Conservation (phyloP, 2,329 filamentous ascomycete genomes). For the Neurospora crassa region DNA sequence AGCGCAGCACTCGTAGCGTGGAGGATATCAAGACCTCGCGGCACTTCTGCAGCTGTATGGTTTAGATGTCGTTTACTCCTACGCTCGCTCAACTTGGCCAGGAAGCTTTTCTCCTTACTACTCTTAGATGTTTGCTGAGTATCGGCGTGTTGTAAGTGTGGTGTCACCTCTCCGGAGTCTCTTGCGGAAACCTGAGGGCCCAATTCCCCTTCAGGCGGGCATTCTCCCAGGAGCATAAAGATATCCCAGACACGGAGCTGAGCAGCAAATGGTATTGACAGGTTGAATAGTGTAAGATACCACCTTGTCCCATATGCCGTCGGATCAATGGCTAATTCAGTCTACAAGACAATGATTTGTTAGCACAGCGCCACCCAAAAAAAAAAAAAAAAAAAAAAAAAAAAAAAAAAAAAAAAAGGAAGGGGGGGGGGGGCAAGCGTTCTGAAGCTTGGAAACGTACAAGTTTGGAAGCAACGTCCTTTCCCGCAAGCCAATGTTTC, state of each 20-base stretch:
- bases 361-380: neutral
- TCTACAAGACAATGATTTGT: constrained; percentile 31
- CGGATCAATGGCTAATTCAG: constrained; percentile 68
- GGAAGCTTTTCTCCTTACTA: neutral
- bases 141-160: neutral
- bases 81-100: neutral
- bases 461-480: constrained; percentile 71
- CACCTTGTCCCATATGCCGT: constrained; percentile 94
- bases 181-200: neutral
- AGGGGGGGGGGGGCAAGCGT: too few relatives aligned
- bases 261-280: constrained; percentile 87
- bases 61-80: neutral
- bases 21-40: constrained; percentile 65
- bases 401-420: too few relatives aligned
- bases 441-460: constrained; percentile 38
- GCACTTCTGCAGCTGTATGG: constrained; percentile 9
- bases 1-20: constrained; percentile 86
- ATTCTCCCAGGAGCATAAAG: constrained; percentile 86
- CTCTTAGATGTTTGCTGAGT: neutral
- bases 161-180: constrained; percentile 4
- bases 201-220: constrained; percentile 31
- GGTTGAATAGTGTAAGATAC: constrained; percentile 97
- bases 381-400: too few relatives aligned
- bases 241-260: constrained; percentile 97
- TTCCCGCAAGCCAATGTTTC: constrained; percentile 62